Evolutionary conservation across 2,329 filamentous ascomycete genomes (phyloP), one percentile per base, ranked within the genome.

Genomic region (Aspergillus sp.): DNA sequence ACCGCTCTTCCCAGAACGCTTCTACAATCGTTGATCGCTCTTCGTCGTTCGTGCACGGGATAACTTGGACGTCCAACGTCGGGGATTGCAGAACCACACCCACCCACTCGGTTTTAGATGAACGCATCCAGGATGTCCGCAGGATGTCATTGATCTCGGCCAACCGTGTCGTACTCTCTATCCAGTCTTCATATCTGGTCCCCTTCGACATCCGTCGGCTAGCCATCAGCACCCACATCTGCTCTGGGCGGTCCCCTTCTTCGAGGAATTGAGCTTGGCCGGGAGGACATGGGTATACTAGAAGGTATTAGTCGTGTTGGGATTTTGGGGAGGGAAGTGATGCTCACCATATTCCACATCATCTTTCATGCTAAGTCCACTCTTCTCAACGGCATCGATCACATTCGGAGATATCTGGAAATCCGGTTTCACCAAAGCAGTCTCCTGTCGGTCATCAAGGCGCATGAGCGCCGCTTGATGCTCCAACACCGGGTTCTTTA

Each of bases 81-180:
- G 29, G 16, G 16, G 41, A 23, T 7, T 16, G 16, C 6, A 50
- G 40, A n/a, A 45, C 41, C 7, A 45, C 41, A 20, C 32, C 23
- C 19, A 34, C 17, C 47, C 47, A 47, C 16, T 36, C 31, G 6
- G 31, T 38, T 21, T 44, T 25, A 10, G 43, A 29, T n/a, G 43
- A 29, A 29, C 43, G 45, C n/a, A 46, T 20, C 34, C 38, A 47
- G 16, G 29, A 41, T 21, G 50, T 42, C 3, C 50, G 16, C 44
- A 52, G 50, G 17, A 52, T 47, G 7, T 52, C 34, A 29, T 52
- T 52, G 5, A 19, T 34, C 7, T 41, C 23, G 6, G 44, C 47
- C 21, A 52, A 14, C 9, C 29, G 21, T 10, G 23, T 43, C 4
- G 40, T 49, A n/a, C 20, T 17, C 16, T 49, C 14, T 3, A 49